Conservation (phyloP, 345 rosid species). For the Ceriops zippeliana region DNA sequence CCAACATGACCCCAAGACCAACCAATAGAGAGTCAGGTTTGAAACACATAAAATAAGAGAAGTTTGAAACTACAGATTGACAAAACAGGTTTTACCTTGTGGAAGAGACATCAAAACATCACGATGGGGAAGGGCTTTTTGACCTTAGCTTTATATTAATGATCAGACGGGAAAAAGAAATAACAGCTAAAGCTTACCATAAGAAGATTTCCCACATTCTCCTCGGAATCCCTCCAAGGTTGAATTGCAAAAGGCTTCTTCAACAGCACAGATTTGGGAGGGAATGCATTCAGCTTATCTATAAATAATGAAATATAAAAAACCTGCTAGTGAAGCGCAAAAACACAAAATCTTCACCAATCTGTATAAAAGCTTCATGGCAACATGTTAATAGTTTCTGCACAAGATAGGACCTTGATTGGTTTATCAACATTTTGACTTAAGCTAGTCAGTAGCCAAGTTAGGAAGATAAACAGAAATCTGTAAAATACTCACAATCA, state of each 20-base stretch:
- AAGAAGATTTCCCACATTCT: slow-evolving; percentile 76
- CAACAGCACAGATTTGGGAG: slow-evolving; percentile 56
- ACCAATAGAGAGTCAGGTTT: background rate
- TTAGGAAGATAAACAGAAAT: no score
- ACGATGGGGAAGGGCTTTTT: background rate
- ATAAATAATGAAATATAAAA: slow-evolving; percentile 22
- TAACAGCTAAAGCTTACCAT: slow-evolving; percentile 53
- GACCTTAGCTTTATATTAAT: no score
- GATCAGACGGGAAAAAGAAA: no score
- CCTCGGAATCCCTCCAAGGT: slow-evolving; percentile 86
- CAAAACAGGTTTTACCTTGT: background rate
- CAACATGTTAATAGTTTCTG: no score
- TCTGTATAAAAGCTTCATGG: no score
- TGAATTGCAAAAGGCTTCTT: slow-evolving; percentile 62
- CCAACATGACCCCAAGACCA: no score
- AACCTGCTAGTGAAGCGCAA: background rate
- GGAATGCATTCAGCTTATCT: slow-evolving; percentile 62
- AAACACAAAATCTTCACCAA: no score
- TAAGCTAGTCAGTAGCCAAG: no score
- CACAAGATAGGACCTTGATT: no score
- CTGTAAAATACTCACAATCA: no score
- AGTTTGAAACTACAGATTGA: background rate
- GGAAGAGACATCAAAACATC: background rate
- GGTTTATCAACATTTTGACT: no score
- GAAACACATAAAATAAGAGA: background rate